Percentiles rank a stretch among this genome's conserved stretches.
Evolutionary conservation across 371 early-diverging fungal genomes (phyloP).

Genomic region (Parasitella parasitica): DNA sequence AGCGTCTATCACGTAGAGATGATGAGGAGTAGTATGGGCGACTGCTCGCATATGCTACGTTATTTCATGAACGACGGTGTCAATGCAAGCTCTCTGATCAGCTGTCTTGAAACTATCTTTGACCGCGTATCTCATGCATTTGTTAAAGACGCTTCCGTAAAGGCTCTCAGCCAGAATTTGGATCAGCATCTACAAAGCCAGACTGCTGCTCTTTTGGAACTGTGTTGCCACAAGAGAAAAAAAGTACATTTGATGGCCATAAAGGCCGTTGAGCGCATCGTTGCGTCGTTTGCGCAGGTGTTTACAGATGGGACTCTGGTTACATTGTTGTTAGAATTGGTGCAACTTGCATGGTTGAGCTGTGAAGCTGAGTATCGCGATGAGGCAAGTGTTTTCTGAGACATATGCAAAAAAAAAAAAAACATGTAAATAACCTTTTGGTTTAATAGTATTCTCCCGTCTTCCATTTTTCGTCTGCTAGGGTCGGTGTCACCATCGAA

Average conservation of each 20-base stretch:
- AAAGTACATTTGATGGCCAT: slow-evolving; percentile 65
- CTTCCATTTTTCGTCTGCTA: slow-evolving; percentile 69
- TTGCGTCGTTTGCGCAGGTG: slow-evolving; percentile 67
- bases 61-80: slow-evolving; percentile 88
- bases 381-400: slow-evolving; percentile 28
- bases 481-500: slow-evolving; percentile 68
- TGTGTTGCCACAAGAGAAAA: slow-evolving; percentile 66
- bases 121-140: slow-evolving; percentile 57
- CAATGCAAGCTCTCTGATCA: slow-evolving; percentile 66
- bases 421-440: too few species aligned
- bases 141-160: slow-evolving; percentile 54
- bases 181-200: slow-evolving; percentile 54
- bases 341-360: slow-evolving; percentile 77
- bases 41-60: slow-evolving; percentile 67
- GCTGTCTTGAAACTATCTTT: slow-evolving; percentile 74
- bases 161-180: slow-evolving; percentile 50
- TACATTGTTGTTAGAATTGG: slow-evolving; percentile 68
- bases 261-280: slow-evolving; percentile 57
- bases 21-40: slow-evolving; percentile 71
- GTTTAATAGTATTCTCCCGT: slow-evolving; percentile 59
- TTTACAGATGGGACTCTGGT: slow-evolving; percentile 68
- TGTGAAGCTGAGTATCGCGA: slow-evolving; percentile 82
- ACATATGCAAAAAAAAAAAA: background rate
- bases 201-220: slow-evolving; percentile 61
- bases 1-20: slow-evolving; percentile 85